Base-by-base conservation (phyloP, 2,329 filamentous ascomycete species). In the Talaromyces atroroseus region DNA sequence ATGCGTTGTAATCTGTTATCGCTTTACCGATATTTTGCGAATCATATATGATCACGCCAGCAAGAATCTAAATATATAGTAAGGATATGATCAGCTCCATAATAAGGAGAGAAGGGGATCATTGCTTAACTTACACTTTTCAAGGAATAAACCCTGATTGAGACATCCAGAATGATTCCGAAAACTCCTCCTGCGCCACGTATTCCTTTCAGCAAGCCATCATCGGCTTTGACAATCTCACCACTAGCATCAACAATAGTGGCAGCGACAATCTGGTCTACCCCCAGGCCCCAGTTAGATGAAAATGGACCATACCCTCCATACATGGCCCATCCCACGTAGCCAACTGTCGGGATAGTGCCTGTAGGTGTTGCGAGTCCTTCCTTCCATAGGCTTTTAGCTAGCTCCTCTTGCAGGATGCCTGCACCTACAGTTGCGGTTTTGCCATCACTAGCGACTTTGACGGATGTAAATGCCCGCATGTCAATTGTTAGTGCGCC, bases 111-210 rank as follows among this genome's bases (percentile, higher is more conserved):
- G 3, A 16, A 12, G 23, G 1, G 21, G 11, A 2, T 32, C 6
- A 8, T 8, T 32, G 29, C 11, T 12, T 7, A 16, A 52, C 55
- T 45, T 52, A 53, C 55, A 34, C 42, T 49, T 40, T 48, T 57
- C 21, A 57, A 24, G 20, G 44, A 49, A 55, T 76, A 76, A 2
- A 75, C 62, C 57, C 71, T 76, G 57, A 77, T 66, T 2, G 65
- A 70, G 6, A 76, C 38, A 57, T 76, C 72, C 7, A 73, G 67
- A 44, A 78, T 71, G 11, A 75, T 63, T 2, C 73, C 75, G 23
- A 77, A 69, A 11, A 65, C 65, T 3, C 74, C 71, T 24, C 74
- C 74, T 4, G 66, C 74, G 2, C 75, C 75, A 1, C 74, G 65
- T 18, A 77, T 71, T 1, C 68, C 73, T 44, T 65, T 67, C 18